Conservation (phyloP, 1,284 basidiomycete genomes). For the Cutaneotrichosporon cavernicola region DNA sequence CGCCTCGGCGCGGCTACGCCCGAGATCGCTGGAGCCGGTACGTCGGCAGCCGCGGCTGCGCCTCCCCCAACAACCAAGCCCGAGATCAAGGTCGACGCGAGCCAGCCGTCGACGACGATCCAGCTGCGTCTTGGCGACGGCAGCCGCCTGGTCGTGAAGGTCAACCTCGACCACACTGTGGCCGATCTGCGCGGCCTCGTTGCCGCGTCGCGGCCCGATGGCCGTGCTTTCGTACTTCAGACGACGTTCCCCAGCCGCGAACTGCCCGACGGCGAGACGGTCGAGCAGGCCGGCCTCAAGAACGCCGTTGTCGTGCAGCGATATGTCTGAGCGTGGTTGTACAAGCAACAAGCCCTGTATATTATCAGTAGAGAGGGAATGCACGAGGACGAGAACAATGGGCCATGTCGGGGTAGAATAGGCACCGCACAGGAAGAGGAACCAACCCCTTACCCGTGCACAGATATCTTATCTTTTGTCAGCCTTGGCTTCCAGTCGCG, state of each 20-base stretch:
- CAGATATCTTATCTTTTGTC: neutral
- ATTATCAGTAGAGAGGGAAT: neutral
- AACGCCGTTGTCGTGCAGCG: slow-evolving; percentile 86
- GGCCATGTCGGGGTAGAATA: neutral
- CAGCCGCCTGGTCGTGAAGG: slow-evolving; percentile 60
- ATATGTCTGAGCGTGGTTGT: slow-evolving; percentile 46
- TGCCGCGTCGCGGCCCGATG: slow-evolving; percentile 81
- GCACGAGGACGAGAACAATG: neutral
- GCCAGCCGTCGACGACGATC: slow-evolving; percentile 77
- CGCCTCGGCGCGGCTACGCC: slow-evolving; percentile 63
- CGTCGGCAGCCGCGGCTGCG: slow-evolving; percentile 27
- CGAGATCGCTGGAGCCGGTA: slow-evolving; percentile 9
- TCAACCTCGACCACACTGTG: slow-evolving; percentile 92
- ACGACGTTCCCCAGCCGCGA: slow-evolving; percentile 78
- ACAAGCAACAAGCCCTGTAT: neutral
- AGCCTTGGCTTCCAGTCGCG: neutral
- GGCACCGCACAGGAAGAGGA: neutral
- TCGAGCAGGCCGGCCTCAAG: slow-evolving; percentile 69
- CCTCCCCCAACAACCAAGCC: slow-evolving; percentile 16
- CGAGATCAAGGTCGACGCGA: slow-evolving; percentile 54
- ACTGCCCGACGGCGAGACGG: slow-evolving; percentile 68
- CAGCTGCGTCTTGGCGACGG: slow-evolving; percentile 90
- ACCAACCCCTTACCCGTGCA: neutral
- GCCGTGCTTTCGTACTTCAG: slow-evolving; percentile 74
- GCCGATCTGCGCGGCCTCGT: slow-evolving; percentile 82